These are phyloP conservation scores for Debaryomyces nepalensis DNA, from an alignment of 1,139 yeast species.

Conservation along the genomic window DNA sequence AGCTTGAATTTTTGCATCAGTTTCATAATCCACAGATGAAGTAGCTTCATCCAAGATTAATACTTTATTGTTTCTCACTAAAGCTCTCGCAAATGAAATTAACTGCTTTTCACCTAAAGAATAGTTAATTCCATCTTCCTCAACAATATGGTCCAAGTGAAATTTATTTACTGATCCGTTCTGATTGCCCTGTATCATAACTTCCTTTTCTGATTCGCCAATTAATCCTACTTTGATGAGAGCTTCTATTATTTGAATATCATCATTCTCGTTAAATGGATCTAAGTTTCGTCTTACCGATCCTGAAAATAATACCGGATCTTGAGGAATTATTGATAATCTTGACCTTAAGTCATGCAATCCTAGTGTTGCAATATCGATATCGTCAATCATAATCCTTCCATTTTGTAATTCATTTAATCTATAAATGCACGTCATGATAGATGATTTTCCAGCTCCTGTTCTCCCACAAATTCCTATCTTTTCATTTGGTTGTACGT, in stretches of 20 bases:
- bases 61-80: slow-evolving; percentile 42
- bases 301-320: slow-evolving; percentile 87
- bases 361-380: slow-evolving; percentile 70
- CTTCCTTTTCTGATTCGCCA: slow-evolving; percentile 27
- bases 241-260: slow-evolving; percentile 39
- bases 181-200: slow-evolving; percentile 17
- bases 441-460: slow-evolving; percentile 79
- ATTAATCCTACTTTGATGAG: slow-evolving; percentile 40
- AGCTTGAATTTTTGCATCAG: slow-evolving; percentile 45
- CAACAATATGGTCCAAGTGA: slow-evolving; percentile 42
- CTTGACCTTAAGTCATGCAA: slow-evolving; percentile 74
- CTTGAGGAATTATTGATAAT: slow-evolving; percentile 90
- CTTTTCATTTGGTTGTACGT: slow-evolving; percentile 59
- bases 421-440: slow-evolving; percentile 68
- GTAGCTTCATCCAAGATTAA: slow-evolving; percentile 49
- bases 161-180: slow-evolving; percentile 25
- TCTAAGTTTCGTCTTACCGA: slow-evolving; percentile 81
- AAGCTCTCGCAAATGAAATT: slow-evolving; percentile 47
- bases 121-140: slow-evolving; percentile 45
- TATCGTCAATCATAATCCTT: slow-evolving; percentile 57
- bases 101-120: slow-evolving; percentile 49
- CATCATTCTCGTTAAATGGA: slow-evolving; percentile 50
- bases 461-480: slow-evolving; percentile 82
- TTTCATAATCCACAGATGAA: slow-evolving; percentile 47
- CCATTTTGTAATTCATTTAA: slow-evolving; percentile 61